Conservation (phyloP, 176 grass and related monocot species). For the Themeda triandra region DNA sequence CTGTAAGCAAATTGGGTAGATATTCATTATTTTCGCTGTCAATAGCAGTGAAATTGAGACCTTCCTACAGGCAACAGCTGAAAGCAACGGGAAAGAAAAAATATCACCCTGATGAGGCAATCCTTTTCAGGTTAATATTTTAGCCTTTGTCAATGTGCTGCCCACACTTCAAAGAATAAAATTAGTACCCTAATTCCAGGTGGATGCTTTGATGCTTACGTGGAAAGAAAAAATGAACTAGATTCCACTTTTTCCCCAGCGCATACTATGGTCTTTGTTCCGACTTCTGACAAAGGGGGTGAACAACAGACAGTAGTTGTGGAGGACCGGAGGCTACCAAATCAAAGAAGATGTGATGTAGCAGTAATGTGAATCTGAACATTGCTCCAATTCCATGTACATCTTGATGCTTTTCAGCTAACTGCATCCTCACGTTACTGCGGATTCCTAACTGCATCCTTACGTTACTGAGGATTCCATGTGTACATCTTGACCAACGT, state of each 20-base stretch:
- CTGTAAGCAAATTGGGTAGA: neutral
- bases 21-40: neutral
- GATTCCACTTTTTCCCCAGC: slow-evolving; percentile 11
- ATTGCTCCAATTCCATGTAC: neutral
- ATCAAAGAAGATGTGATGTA: neutral
- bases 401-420: neutral
- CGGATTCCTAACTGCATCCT: neutral
- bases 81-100: neutral
- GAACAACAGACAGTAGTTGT: slow-evolving; percentile 4
- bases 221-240: neutral
- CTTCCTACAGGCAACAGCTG: neutral
- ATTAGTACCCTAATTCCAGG: neutral
- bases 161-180: slow-evolving; percentile 3
- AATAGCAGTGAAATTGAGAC: neutral
- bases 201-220: neutral
- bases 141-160: neutral
- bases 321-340: neutral
- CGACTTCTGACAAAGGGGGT: slow-evolving; percentile 16
- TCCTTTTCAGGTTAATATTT: neutral
- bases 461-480: neutral
- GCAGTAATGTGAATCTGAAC: neutral
- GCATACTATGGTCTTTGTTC: slow-evolving; percentile 19
- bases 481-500: neutral
- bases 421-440: neutral
- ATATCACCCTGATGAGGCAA: neutral